Conservation (phyloP, 2,329 filamentous ascomycete species). For the Gaeumannomyces sp. region DNA sequence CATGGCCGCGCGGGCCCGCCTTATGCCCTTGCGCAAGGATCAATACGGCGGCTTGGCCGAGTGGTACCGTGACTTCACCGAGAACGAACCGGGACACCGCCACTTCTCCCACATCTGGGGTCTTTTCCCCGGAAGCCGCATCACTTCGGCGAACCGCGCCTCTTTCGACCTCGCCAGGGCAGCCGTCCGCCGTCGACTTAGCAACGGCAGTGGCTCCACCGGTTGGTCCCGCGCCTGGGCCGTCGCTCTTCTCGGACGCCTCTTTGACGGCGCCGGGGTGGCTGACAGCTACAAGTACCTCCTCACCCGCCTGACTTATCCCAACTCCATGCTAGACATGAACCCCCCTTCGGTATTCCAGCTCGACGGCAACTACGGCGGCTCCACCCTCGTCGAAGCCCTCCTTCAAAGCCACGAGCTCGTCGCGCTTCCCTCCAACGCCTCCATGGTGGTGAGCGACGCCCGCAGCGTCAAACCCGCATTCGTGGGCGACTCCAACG, state of each 20-base stretch:
- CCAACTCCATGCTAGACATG: conserved; percentile 8
- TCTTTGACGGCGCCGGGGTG: conserved; percentile 28
- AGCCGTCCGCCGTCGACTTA: conserved; percentile 8
- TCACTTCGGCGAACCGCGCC: conserved; percentile 17
- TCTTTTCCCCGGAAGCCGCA: conserved; percentile 31
- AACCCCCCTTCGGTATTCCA: conserved; percentile 39
- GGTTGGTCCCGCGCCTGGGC: conserved; percentile 41
- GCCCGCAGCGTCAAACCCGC: no score
- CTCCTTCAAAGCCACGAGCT: conserved; percentile 5
- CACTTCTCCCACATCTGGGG: conserved; percentile 35
- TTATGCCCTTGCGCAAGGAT: conserved; percentile 8
- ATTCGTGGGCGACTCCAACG: neutral
- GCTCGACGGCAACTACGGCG: conserved; percentile 44
- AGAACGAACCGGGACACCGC: conserved; percentile 32
- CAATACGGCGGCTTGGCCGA: conserved; percentile 11
- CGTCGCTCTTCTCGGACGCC: conserved; percentile 33
- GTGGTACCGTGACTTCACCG: conserved; percentile 19
- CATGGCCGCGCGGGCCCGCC: neutral
- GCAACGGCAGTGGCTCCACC: conserved; percentile 27
- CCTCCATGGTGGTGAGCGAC: neutral
- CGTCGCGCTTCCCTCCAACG: neutral
- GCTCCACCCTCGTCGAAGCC: conserved; percentile 12
- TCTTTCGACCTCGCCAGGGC: conserved; percentile 9
- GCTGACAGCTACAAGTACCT: conserved; percentile 27
- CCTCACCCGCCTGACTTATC: conserved; percentile 3